phyloP scores from a whole-genome alignment of 2,329 filamentous ascomycete genomes.

The Cladophialophora psammophila region DNA sequence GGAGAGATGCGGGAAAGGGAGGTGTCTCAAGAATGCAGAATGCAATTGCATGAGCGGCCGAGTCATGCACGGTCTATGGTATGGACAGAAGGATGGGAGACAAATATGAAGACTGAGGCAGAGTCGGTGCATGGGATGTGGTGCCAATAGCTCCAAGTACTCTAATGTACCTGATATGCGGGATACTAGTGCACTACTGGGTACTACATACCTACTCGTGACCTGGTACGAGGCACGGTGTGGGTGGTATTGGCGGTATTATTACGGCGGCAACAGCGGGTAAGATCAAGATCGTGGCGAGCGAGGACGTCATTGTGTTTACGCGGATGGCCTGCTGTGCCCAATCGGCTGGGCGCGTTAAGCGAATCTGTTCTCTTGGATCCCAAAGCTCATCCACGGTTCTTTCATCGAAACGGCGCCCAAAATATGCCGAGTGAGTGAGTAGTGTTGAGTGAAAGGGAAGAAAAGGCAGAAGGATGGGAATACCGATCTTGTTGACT shows the following conservation, averaged over 20 bases:
- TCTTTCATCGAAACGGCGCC: not conserved
- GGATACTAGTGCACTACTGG: too few species aligned
- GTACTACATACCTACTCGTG: too few species aligned
- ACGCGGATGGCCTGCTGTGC: conserved; percentile 7
- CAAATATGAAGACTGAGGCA: not conserved
- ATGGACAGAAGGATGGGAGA: not conserved
- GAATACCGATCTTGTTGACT: not conserved
- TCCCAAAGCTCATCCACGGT: not conserved
- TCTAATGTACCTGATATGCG: too few species aligned
- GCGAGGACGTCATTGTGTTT: conserved; percentile 25
- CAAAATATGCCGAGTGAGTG: not conserved
- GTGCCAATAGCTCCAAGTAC: not conserved
- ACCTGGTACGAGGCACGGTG: not conserved
- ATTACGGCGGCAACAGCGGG: not conserved
- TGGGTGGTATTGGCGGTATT: not conserved
- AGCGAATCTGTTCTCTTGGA: conserved; percentile 15
- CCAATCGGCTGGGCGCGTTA: conserved; percentile 23
- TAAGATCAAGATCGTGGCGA: conserved; percentile 2
- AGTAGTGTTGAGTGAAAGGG: not conserved
- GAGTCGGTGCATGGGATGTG: not conserved
- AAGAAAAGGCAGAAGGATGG: not conserved
- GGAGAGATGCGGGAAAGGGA: conserved; percentile 15
- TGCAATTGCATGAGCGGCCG: conserved; percentile 1
- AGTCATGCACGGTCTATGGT: not conserved
- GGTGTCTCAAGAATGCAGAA: conserved; percentile 7